Conservation (phyloP, 139 green algal genomes). For the Haematococcus lacustris region DNA sequence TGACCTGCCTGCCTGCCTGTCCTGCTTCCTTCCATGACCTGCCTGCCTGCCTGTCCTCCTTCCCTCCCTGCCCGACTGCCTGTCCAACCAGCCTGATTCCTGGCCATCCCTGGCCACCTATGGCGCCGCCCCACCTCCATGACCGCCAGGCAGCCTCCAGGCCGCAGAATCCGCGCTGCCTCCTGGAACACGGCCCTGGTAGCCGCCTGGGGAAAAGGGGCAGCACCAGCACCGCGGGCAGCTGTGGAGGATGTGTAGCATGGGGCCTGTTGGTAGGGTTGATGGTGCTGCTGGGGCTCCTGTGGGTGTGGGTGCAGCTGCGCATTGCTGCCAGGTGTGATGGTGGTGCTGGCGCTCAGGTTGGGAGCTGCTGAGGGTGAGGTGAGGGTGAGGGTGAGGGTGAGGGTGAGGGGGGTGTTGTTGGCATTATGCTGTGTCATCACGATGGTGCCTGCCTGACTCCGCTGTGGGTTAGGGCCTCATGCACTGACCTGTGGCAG, state of each 20-base stretch:
- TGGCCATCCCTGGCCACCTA: too few species aligned
- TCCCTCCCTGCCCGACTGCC: too few species aligned
- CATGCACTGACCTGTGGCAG: slow-evolving; percentile 36
- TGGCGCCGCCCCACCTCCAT: slow-evolving; percentile 8
- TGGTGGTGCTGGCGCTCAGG: background rate
- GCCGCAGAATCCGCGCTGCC: slow-evolving; percentile 53
- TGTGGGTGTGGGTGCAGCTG: background rate
- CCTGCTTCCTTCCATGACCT: too few species aligned
- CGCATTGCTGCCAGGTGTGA: background rate
- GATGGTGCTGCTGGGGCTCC: too few species aligned
- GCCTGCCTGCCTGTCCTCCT: too few species aligned
- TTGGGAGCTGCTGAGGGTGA: background rate
- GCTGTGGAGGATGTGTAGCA: background rate
- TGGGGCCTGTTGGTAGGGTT: background rate
- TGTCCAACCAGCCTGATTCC: too few species aligned
- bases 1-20: too few species aligned
- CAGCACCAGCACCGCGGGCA: background rate
- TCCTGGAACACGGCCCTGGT: slow-evolving; percentile 53
- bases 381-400: background rate
- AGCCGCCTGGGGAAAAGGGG: slow-evolving; percentile 6
- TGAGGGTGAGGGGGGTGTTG: background rate
- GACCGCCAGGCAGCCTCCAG: slow-evolving; percentile 33
- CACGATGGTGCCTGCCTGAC: background rate
- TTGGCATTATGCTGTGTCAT: background rate
- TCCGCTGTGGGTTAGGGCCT: background rate